phyloP scores from a whole-genome alignment of 371 early-diverging fungal genomes.

The Circinella umbellata region DNA sequence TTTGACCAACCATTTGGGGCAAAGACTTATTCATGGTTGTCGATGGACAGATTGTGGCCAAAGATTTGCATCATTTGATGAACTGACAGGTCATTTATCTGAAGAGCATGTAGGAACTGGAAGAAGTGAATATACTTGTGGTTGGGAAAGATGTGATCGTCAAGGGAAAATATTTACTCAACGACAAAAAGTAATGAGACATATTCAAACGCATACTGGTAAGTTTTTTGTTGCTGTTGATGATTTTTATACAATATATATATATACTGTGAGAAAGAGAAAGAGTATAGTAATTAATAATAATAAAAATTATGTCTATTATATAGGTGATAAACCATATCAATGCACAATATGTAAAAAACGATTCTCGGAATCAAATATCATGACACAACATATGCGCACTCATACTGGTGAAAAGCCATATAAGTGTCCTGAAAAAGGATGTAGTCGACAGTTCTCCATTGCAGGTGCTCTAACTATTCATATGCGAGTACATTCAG shows the following conservation, averaged over 20 bases:
- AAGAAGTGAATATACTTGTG: slow-evolving; percentile 76
- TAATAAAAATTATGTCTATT: neutral
- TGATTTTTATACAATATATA: neutral
- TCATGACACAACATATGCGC: slow-evolving; percentile 84
- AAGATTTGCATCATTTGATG: slow-evolving; percentile 66
- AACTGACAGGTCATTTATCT: slow-evolving; percentile 74
- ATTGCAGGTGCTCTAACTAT: slow-evolving; percentile 75
- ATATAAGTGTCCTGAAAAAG: slow-evolving; percentile 71
- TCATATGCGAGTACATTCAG: slow-evolving; percentile 70
- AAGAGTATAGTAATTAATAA: no score
- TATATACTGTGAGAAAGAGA: no score
- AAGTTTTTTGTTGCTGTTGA: neutral
- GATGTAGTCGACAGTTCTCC: slow-evolving; percentile 78
- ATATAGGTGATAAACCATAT: slow-evolving; percentile 82
- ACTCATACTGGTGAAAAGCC: slow-evolving; percentile 91
- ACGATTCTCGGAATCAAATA: slow-evolving; percentile 82
- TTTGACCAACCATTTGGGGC: slow-evolving; percentile 63
- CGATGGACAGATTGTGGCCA: slow-evolving; percentile 63
- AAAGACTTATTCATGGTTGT: slow-evolving; percentile 54
- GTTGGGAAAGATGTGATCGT: slow-evolving; percentile 78
- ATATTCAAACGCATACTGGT: slow-evolving; percentile 82
- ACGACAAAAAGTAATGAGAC: slow-evolving; percentile 84
- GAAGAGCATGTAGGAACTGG: slow-evolving; percentile 78
- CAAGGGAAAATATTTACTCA: slow-evolving; percentile 73
- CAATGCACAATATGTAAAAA: slow-evolving; percentile 78